Evolutionary conservation across 345 rosid species (phyloP), one percentile per base, ranked within the genome.

Genomic region (Pistacia vera): DNA sequence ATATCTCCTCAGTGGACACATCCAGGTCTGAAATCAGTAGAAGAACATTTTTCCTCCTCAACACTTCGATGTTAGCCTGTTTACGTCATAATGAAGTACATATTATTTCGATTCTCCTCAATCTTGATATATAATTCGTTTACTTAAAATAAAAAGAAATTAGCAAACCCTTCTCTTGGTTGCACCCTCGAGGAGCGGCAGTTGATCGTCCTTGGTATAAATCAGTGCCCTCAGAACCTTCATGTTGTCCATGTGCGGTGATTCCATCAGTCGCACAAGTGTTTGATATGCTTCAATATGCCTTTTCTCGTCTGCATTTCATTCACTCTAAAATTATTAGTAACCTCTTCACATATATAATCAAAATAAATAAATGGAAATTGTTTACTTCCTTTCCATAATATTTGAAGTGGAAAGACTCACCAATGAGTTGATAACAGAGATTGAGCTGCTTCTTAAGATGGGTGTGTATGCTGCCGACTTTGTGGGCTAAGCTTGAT

Each of bases 401-500:
- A 36, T 33, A 60, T 30, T 4, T 55, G 51, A 18, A 17, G 36
- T 58, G 12, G 18, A 22, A 44, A 63, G 22, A 44, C 84, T 71
- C 28, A 89, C 93, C 84, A 55, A 88, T 87, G 55, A 72, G 83
- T 74, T 78, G 84, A 59, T 83, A 75, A 65, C 91, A 88, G 14
- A 60, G 65, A 4, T 20, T 44, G 12, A 90, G 83, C 58, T 88
- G 89, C 30, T 61, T 66, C 63, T 11, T 59, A 7, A 90, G 81
- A 77, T 88, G 90, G 49, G 38, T 51, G 66, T 77, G 75, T 30
- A 90, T 88, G 87, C 83, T 83, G 80, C 33, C 77, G 64, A 92
- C 72, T 51, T 88, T 92, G 80, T 89, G 91, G 0, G 86, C 88
- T 80, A 92, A 85, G 79, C 91, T 84, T 63, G 90, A 90, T 13